Percentiles rank a stretch among this genome's conserved stretches.
phyloP scores from a whole-genome alignment of 805 yeast genomes.

The Maudiozyma barnettii region DNA sequence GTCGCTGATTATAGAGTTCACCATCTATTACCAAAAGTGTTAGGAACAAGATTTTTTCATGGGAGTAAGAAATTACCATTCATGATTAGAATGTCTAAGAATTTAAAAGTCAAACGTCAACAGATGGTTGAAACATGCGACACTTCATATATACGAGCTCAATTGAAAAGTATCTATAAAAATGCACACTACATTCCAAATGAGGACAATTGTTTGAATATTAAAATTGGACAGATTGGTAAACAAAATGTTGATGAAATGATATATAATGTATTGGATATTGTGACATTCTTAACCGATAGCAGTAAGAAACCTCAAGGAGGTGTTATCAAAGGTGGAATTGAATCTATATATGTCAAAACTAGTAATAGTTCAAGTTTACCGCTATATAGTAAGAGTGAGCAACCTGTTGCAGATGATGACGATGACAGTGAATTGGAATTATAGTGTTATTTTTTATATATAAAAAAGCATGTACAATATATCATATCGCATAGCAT shows the following conservation, averaged over 20 bases:
- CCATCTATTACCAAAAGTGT: conserved; percentile 45
- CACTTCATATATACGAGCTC: conserved; percentile 51
- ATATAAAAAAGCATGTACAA: no score
- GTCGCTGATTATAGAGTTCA: conserved; percentile 63
- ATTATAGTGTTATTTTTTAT: background rate
- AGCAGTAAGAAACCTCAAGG: conserved; percentile 45
- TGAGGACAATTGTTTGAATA: conserved; percentile 49
- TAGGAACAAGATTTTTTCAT: conserved; percentile 54
- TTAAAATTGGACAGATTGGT: conserved; percentile 44
- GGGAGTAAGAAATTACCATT: conserved; percentile 60
- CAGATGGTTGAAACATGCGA: conserved; percentile 56
- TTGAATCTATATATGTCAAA: conserved; percentile 49
- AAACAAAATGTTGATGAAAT: conserved; percentile 20
- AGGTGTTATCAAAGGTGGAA: conserved; percentile 41
- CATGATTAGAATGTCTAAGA: conserved; percentile 47
- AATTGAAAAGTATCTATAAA: conserved; percentile 52
- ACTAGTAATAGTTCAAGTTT: conserved; percentile 58
- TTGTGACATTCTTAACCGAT: conserved; percentile 39
- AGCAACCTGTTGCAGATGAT: background rate
- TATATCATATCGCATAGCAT: no score
- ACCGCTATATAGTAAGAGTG: conserved; percentile 36
- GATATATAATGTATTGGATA: conserved; percentile 21
- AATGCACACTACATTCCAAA: conserved; percentile 57
- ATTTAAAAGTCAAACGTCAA: conserved; percentile 26
- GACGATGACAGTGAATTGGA: background rate